phyloP scores from a whole-genome alignment of 176 grass and related monocot species.

The Aegilops sharonensis region DNA sequence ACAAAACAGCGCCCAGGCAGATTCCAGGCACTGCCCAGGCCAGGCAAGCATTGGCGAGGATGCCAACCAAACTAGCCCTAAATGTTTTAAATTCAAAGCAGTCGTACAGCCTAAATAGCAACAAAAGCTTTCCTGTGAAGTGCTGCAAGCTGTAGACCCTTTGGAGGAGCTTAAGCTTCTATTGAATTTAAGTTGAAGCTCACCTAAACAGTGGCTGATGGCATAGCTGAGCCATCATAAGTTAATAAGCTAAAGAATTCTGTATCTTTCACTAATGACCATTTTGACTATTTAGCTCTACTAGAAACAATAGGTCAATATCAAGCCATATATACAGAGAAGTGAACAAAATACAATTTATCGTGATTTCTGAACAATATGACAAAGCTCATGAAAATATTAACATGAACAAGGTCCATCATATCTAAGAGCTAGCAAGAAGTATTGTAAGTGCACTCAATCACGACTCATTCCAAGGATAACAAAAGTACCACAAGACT shows the following conservation, averaged over 20 bases:
- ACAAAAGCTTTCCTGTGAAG: background rate
- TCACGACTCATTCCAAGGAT: conserved; percentile 3
- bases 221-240: background rate
- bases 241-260: conserved; percentile 6
- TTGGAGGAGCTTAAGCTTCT: background rate
- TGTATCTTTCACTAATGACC: background rate
- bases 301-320: background rate
- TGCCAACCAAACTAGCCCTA: background rate
- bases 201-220: background rate
- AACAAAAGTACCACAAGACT: conserved; percentile 6
- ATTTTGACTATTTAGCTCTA: background rate
- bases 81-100: background rate
- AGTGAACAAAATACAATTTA: conserved; percentile 21
- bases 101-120: background rate
- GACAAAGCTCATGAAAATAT: conserved; percentile 3
- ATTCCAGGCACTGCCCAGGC: too few relatives aligned
- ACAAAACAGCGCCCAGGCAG: too few relatives aligned
- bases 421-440: background rate
- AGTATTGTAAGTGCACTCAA: background rate
- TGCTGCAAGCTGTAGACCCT: background rate
- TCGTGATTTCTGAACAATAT: background rate
- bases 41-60: too few relatives aligned
- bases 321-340: conserved; percentile 19
- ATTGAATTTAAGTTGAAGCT: background rate
- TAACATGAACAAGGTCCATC: background rate